A percentile compares a stretch with the other conserved stretches of the same genome.
These are phyloP conservation scores for Speleostelium caveatum DNA, from an alignment of 78 protist species.

Conservation along the genomic window DNA sequence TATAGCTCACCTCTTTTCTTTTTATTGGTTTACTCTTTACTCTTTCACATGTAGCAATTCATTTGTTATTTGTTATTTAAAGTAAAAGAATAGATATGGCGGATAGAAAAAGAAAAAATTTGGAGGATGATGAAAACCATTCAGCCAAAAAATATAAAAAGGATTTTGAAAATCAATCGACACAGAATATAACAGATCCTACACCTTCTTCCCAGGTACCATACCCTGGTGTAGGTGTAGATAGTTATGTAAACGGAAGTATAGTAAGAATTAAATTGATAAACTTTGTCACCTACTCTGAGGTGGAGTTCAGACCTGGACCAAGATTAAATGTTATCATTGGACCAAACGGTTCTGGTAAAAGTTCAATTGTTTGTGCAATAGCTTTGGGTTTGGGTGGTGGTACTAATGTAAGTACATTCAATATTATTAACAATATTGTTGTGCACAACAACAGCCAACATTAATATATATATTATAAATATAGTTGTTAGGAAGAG, in stretches of 20 bases:
- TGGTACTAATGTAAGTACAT: slow-evolving; percentile 13
- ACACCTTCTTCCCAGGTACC: slow-evolving; percentile 9
- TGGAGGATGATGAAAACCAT: neutral
- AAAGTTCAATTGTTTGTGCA: slow-evolving; percentile 93
- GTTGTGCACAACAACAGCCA: neutral
- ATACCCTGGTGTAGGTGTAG: neutral
- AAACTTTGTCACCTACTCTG: slow-evolving; percentile 79
- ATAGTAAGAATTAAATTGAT: slow-evolving; percentile 59
- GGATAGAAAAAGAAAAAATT: too few relatives aligned
- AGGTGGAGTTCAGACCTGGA: slow-evolving; percentile 78
- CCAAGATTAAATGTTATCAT: slow-evolving; percentile 90
- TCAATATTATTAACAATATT: neutral
- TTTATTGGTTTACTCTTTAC: too few relatives aligned
- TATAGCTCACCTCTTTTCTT: too few relatives aligned
- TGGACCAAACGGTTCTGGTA: slow-evolving; percentile 98
- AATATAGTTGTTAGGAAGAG: slow-evolving; percentile 81
- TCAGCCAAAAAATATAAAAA: slow-evolving; percentile 3
- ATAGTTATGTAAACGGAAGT: slow-evolving; percentile 47
- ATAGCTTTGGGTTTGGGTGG: slow-evolving; percentile 94
- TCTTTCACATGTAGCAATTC: too few relatives aligned
- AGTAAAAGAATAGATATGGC: too few relatives aligned
- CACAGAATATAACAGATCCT: slow-evolving; percentile 48
- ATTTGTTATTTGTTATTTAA: too few relatives aligned
- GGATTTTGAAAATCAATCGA: slow-evolving; percentile 1
- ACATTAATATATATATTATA: too few relatives aligned